Evolutionary conservation across 345 rosid genomes (phyloP).

Genomic region (Syzygium jambos): DNA sequence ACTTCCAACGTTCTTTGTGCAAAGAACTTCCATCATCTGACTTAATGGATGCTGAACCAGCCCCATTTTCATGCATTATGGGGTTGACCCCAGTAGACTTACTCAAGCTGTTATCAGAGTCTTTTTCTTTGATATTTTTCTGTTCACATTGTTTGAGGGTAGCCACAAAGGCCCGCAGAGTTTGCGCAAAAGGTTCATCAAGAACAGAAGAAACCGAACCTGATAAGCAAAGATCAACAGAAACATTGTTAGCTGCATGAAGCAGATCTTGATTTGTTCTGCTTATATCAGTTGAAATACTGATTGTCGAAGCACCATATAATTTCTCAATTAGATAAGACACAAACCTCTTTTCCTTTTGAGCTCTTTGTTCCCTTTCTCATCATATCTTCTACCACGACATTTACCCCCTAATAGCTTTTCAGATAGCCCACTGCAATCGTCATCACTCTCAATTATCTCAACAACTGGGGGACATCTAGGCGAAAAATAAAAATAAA

Average conservation of each 20-base stretch:
- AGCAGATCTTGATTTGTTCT: background rate
- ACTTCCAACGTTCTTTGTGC: slow-evolving; percentile 3
- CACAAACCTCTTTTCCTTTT: slow-evolving; percentile 23
- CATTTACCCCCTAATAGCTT: background rate
- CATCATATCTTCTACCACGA: background rate
- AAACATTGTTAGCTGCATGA: background rate
- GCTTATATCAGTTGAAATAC: background rate
- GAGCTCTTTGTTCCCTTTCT: background rate
- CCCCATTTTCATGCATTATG: background rate
- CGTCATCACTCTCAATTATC: slow-evolving; percentile 28
- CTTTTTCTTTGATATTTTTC: background rate
- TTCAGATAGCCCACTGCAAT: background rate
- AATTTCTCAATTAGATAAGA: background rate
- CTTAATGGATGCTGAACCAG: background rate
- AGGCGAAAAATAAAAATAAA: background rate
- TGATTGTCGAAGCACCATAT: background rate
- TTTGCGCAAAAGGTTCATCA: background rate
- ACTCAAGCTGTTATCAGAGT: background rate
- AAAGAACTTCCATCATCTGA: background rate
- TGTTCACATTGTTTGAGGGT: background rate
- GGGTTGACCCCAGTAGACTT: background rate
- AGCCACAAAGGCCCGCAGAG: background rate
- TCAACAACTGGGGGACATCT: slow-evolving; percentile 1
- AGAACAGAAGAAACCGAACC: background rate
- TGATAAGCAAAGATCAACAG: background rate